Evolutionary conservation across 495 filamentous ascomycete genomes (phyloP).

Genomic region (Penicillium egyptiacum): DNA sequence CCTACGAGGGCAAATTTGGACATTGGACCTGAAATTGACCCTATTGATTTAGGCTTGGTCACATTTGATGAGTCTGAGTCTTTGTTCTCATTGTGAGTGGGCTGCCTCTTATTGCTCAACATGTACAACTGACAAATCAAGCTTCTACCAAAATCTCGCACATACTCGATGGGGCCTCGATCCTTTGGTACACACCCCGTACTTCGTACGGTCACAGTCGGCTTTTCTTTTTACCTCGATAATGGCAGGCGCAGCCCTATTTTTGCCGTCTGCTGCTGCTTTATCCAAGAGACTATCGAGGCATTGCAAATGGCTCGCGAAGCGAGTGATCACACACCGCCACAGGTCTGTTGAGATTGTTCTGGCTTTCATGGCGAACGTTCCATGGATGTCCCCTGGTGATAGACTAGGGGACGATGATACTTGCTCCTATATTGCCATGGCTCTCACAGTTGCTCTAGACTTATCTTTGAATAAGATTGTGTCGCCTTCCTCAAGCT

Average conservation of each 20-base stretch:
- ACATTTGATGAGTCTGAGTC: slow-evolving; percentile 60
- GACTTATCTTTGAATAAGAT: slow-evolving; percentile 71
- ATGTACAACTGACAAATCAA: slow-evolving; percentile 24
- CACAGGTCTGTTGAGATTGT: slow-evolving; percentile 71
- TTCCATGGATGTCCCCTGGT: slow-evolving; percentile 73
- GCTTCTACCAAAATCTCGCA: slow-evolving; percentile 68
- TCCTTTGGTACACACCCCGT: slow-evolving; percentile 59
- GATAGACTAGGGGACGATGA: slow-evolving; percentile 68
- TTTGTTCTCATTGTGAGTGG: slow-evolving; percentile 61
- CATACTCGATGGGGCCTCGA: slow-evolving; percentile 76
- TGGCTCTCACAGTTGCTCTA: slow-evolving; percentile 65
- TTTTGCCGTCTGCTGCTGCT: slow-evolving; percentile 60
- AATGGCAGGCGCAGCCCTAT: slow-evolving; percentile 61
- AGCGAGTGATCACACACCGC: slow-evolving; percentile 56
- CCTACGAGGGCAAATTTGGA: slow-evolving; percentile 60
- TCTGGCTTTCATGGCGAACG: slow-evolving; percentile 72
- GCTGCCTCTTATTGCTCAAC: neutral
- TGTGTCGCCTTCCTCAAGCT: slow-evolving; percentile 53
- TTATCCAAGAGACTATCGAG: slow-evolving; percentile 61
- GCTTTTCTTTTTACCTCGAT: slow-evolving; percentile 72
- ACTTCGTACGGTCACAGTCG: slow-evolving; percentile 64
- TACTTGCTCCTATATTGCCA: slow-evolving; percentile 67
- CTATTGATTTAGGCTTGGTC: slow-evolving; percentile 64
- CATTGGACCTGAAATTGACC: slow-evolving; percentile 61
- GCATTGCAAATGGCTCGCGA: slow-evolving; percentile 63